Percentiles rank a stretch among this genome's conserved stretches.
These are phyloP conservation scores for Aspergillus quadricinctus DNA, from an alignment of 2,329 filamentous ascomycete genomes.

Conservation along the genomic window DNA sequence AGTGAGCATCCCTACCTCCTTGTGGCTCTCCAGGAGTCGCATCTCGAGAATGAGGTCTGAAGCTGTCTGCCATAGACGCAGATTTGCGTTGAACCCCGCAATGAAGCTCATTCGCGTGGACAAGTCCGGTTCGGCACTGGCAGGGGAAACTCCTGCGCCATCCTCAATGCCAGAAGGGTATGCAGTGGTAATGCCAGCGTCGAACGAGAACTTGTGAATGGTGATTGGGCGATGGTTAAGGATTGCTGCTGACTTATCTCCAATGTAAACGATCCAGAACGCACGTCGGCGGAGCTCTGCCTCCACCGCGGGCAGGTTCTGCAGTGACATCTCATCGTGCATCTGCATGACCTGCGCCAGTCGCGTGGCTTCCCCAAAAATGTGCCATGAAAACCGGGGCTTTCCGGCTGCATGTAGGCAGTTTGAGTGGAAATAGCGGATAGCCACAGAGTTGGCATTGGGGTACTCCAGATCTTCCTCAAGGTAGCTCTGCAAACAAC, in stretches of 20 bases:
- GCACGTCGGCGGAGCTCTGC: constrained; percentile 25
- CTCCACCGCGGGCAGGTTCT: constrained; percentile 35
- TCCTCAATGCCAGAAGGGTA: constrained; percentile 19
- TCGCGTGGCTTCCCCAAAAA: constrained; percentile 43
- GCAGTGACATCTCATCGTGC: constrained; percentile 37
- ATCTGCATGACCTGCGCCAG: constrained; percentile 43
- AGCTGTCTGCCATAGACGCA: constrained; percentile 40
- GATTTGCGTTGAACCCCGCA: constrained; percentile 42
- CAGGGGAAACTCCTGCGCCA: constrained; percentile 16
- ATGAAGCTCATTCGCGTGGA: constrained; percentile 28
- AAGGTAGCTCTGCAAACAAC: constrained; percentile 37
- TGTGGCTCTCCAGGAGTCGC: constrained; percentile 10
- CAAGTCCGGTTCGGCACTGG: constrained; percentile 2
- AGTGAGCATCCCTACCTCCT: constrained; percentile 1
- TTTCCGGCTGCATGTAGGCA: constrained; percentile 43
- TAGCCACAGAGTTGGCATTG: constrained; percentile 41
- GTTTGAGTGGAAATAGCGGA: constrained; percentile 46
- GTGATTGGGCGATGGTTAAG: constrained; percentile 42
- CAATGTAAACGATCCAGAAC: constrained; percentile 23
- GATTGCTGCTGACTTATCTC: constrained; percentile 20
- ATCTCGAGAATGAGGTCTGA: constrained; percentile 39
- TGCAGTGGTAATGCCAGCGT: constrained; percentile 36
- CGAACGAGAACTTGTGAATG: constrained; percentile 43
- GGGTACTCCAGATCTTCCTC: constrained; percentile 43
- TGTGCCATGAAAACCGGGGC: constrained; percentile 44